Evolutionary conservation across 805 yeast species (phyloP), one percentile per base, ranked within the genome.

Genomic region (Ogataea philodendri): DNA sequence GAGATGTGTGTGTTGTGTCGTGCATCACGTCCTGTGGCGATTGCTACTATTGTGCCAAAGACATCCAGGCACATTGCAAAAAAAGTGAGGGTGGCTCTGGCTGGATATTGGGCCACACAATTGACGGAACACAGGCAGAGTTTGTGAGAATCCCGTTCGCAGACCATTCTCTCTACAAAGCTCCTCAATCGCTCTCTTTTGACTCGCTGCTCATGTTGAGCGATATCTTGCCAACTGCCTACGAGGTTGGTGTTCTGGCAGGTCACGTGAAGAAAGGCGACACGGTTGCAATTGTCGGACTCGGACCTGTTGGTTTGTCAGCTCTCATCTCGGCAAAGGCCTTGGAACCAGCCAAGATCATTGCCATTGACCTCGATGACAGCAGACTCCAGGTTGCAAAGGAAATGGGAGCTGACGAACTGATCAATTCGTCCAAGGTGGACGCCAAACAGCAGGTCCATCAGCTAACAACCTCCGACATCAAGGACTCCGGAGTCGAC

Each of bases 71-170:
- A 6, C 82, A 77, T 55, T 77, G 82, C 70, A 52, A 54, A 13
- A 69, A 70, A 30, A 48, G 48, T 15, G 58, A 46, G 18, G 57
- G 57, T 35, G 42, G 49, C 2, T 78, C 78, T 37, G 76, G 76
- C 13, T 71, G 77, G 77, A 54, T 65, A 20, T 51, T 71, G 25
- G 77, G 77, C 23, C 78, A 76, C 44, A 68, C 65, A 43, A 80
- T 82, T 35, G 74, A 79, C 42, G 87, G 87, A 26, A 79, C 86
- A 5, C 81, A 80, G 54, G 76, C 84, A 32, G 81, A 75, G 49
- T 75, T 62, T 52, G 72, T 67, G 46, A 69, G 80, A 52, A 66
- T 76, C 31, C 82, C 80, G 26, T 67, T 55, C 45, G 74, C 70
- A 15, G 70, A 68, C 39, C 35, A 55, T 41, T 67, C 73, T 0